Conservation (phyloP, 2,329 filamentous ascomycete species). For the Penicillium brasilianum region DNA sequence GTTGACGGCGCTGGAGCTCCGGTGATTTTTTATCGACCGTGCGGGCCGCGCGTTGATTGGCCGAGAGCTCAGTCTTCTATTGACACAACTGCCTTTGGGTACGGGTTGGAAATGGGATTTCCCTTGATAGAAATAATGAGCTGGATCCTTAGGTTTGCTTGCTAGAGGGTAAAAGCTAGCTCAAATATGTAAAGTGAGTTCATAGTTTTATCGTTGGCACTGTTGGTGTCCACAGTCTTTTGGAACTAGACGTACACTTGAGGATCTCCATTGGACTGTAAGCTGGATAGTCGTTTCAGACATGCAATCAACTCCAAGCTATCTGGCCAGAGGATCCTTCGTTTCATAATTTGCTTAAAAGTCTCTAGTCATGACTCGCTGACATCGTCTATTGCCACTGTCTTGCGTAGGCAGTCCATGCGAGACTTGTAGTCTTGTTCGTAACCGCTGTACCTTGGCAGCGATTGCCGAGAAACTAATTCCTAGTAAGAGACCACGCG, state of each 20-base stretch:
- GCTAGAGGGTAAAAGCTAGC: not conserved
- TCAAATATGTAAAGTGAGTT: not conserved
- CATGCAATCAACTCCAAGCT: too few relatives aligned
- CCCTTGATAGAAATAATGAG: not conserved
- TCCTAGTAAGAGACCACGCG: constrained; percentile 1
- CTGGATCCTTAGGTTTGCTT: not conserved
- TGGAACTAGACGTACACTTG: not conserved
- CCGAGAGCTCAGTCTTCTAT: not conserved
- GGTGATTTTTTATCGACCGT: constrained; percentile 23
- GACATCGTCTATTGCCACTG: not conserved
- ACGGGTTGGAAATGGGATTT: not conserved
- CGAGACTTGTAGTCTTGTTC: not conserved
- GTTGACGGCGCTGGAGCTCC: constrained; percentile 4
- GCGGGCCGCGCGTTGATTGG: constrained; percentile 28
- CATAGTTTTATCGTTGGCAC: not conserved
- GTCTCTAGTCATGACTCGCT: too few relatives aligned
- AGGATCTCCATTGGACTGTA: not conserved
- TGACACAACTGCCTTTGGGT: not conserved
- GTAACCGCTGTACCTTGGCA: not conserved
- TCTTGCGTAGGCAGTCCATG: not conserved
- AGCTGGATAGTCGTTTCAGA: not conserved
- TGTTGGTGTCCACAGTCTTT: not conserved
- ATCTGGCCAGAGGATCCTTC: too few relatives aligned
- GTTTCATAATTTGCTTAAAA: too few relatives aligned
- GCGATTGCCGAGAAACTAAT: constrained; percentile 4